Percentiles rank a stretch among this genome's conserved stretches.
Evolutionary conservation across 2,329 filamentous ascomycete genomes (phyloP).

Genomic region (Stemphylium lycopersici): DNA sequence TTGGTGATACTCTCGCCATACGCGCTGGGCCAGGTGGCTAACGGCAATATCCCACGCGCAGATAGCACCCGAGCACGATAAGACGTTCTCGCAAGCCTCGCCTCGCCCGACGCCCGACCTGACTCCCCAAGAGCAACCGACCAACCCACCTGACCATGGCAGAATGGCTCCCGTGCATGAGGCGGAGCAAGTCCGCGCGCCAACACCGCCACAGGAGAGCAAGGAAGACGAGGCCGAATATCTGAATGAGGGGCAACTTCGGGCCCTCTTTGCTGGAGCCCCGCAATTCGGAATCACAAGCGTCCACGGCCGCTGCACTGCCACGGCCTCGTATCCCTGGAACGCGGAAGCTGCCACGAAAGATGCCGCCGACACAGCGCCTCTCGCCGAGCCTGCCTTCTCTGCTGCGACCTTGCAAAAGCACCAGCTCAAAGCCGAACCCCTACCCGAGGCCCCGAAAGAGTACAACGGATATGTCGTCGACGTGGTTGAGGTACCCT

Average conservation of each 20-base stretch:
- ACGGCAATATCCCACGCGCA: slow-evolving; percentile 23
- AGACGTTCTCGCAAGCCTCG: slow-evolving; percentile 13
- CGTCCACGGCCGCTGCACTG: slow-evolving; percentile 66
- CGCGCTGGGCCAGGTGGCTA: slow-evolving; percentile 14
- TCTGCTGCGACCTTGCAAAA: slow-evolving; percentile 41
- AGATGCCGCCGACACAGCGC: slow-evolving; percentile 63
- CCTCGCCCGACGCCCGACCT: slow-evolving; percentile 25
- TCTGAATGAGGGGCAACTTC: slow-evolving; percentile 61
- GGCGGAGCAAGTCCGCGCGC: slow-evolving; percentile 12
- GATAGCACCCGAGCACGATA: slow-evolving; percentile 17
- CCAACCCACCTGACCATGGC: slow-evolving; percentile 19
- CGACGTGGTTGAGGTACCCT: slow-evolving; percentile 62
- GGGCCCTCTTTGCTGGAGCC: slow-evolving; percentile 76
- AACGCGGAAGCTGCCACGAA: slow-evolving; percentile 64
- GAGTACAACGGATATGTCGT: slow-evolving; percentile 39
- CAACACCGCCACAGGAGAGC: slow-evolving; percentile 21
- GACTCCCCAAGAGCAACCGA: slow-evolving; percentile 12
- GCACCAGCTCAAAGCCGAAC: slow-evolving; percentile 21
- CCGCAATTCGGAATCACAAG: slow-evolving; percentile 72
- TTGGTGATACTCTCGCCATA: no score
- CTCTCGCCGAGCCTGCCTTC: slow-evolving; percentile 45
- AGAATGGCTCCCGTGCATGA: slow-evolving; percentile 16
- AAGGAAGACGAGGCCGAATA: slow-evolving; percentile 22
- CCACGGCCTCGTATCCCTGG: slow-evolving; percentile 71
- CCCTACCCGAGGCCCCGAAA: slow-evolving; percentile 19